Base-by-base conservation (phyloP, 352 stramenopile genomes). In the Pythium utonaiense region DNA sequence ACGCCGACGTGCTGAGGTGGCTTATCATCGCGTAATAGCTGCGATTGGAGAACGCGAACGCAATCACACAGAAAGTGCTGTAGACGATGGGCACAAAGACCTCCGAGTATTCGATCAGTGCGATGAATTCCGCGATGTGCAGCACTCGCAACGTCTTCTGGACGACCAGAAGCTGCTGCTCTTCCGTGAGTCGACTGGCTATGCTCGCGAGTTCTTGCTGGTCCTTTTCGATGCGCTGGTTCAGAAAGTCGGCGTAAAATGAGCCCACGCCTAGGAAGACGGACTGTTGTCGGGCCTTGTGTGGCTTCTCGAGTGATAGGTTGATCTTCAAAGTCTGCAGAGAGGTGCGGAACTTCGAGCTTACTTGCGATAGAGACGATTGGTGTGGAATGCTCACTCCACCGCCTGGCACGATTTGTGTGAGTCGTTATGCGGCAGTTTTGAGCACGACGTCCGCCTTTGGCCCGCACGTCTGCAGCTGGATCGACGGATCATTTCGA, bases 61-160 rank as follows among this genome's bases (percentile, higher is more conserved):
- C 57, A 30, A 64, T 65, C 24, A 49, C 47, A 16, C 65, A 61
- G 17, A 72, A 75, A 24, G 67, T 56, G 17, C 41, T 58, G 47
- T 73, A 76, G 17, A 68, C 36, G n/a, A 67, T 44, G 3, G 65
- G 69, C 0, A 73, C 50, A 31, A 73, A 65, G 4, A 73, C 54
- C 49, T 73, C 65, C 0, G 53, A 57, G 57, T 67, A 76, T 34
- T 76, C 69, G 9, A 71, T 44, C 25, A 73, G 54, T 22, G 71
- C 17, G 0, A 73, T 34, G 56, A 73, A 69, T 51, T 73, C 62
- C 36, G 67, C 48, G 33, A 54, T 62, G 16, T 68, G 47, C 2
- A 73, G 58, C 7, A 73, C 49, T 4, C 34, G 48, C 3, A 57
- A 31, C 17, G 40, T 64, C 59, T 73, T 52, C 31, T 61, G 55